Evolutionary conservation across 2,329 filamentous ascomycete genomes (phyloP).

Genomic region (Zasmidium citrigriseum): DNA sequence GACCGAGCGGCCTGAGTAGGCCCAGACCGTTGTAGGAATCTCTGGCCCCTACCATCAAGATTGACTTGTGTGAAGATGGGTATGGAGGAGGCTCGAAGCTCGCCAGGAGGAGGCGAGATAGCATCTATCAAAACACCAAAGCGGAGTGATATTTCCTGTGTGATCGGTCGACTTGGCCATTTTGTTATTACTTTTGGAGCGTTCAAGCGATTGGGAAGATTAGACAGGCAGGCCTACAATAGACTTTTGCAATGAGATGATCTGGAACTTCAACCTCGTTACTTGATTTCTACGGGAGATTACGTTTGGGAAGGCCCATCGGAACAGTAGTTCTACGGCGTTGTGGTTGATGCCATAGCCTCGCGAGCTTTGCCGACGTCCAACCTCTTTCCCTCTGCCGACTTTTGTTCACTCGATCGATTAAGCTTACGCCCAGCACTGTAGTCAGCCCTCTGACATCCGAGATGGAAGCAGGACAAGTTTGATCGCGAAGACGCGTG

Average conservation of each 20-base stretch:
- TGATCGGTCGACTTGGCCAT: neutral
- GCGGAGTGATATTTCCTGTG: no score
- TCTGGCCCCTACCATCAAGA: neutral
- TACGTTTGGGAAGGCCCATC: no score
- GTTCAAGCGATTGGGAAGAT: constrained; percentile 1
- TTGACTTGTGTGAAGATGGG: neutral
- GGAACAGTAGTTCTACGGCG: no score
- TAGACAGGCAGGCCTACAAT: neutral
- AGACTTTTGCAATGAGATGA: no score
- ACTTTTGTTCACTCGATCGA: neutral
- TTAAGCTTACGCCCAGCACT: neutral
- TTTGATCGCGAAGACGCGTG: no score
- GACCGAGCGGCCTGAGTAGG: constrained; percentile 1
- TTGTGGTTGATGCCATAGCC: neutral
- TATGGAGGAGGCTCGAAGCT: neutral
- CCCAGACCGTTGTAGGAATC: neutral
- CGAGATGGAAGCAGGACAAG: no score
- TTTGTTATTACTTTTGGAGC: neutral
- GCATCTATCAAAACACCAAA: neutral
- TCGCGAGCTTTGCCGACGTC: neutral
- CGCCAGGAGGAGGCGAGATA: neutral
- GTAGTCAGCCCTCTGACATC: neutral
- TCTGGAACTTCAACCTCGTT: no score
- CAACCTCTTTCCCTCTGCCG: neutral
- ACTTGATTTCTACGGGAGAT: no score